Conservation (phyloP, 495 filamentous ascomycete genomes). For the Acidomyces sp. region DNA sequence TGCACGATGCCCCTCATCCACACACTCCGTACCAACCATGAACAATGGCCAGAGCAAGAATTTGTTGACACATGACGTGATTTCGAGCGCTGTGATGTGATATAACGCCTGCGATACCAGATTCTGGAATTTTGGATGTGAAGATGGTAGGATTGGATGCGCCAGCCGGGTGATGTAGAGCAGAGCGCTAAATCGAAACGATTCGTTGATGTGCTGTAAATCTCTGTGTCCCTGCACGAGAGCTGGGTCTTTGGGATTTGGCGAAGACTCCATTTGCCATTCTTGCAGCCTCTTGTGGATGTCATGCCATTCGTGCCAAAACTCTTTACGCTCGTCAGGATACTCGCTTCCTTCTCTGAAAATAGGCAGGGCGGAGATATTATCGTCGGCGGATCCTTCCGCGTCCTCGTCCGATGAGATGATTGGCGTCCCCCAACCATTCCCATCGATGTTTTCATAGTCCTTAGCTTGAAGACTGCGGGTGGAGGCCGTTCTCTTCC, state of each 20-base stretch:
- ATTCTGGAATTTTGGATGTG: conserved; percentile 67
- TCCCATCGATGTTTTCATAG: conserved; percentile 48
- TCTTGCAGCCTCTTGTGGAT: conserved; percentile 62
- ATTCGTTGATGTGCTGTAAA: conserved; percentile 62
- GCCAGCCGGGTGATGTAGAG: conserved; percentile 86
- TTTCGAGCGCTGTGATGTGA: conserved; percentile 65
- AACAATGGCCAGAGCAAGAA: conserved; percentile 93
- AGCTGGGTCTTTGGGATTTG: conserved; percentile 32
- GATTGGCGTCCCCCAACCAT: conserved; percentile 39
- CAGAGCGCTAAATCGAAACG: conserved; percentile 77
- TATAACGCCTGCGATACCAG: conserved; percentile 68
- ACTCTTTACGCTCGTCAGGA: conserved; percentile 47
- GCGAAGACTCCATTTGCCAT: conserved; percentile 57
- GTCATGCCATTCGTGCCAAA: conserved; percentile 80
- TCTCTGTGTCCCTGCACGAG: conserved; percentile 28
- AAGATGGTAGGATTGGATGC: conserved; percentile 58
- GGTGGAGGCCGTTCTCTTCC: not conserved
- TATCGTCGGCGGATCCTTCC: conserved; percentile 34
- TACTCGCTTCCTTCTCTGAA: too few relatives aligned
- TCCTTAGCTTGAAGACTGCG: conserved; percentile 22
- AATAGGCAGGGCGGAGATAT: conserved; percentile 29
- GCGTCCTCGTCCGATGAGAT: conserved; percentile 17
- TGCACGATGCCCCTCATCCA: conserved; percentile 63
- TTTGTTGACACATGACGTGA: conserved; percentile 54
- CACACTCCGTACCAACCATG: conserved; percentile 80